Base-by-base conservation (phyloP, 139 green algal species). In the Spirogloea muscicola region DNA sequence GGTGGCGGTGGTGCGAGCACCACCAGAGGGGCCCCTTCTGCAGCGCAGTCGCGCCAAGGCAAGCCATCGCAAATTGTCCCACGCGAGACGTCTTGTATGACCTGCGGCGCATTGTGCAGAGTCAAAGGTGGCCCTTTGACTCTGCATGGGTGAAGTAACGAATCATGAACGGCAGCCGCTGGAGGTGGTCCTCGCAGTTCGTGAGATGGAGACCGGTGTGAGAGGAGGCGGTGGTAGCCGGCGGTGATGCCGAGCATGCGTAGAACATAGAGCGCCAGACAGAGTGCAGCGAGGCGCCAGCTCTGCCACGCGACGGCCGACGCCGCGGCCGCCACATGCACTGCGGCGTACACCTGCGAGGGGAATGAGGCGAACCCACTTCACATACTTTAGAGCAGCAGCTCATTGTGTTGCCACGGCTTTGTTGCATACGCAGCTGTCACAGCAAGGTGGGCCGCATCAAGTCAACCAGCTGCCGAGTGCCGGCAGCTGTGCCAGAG, bases 241-340 rank as follows among this genome's bases (percentile, higher is more conserved):
- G n/a, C 73, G 3, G 73, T 81, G 61, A 81, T 81, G 41, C 73
- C 73, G 29, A 81, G 66, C 73, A 81, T 81, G 62, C 62, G 61
- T 5, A 75, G 41, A 41, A 27, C 27, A 43, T 81, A 81, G 18
- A 43, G 40, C 21, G 33, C n/a, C 2, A 61, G 21, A n/a, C 31
- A 58, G 37, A 80, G 34, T 10, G 10, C 10, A 21, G 37, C n/a
- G 21, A 72, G 58, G 18, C n/a, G 36, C 59, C 34, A 67, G 29
- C 40, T 34, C 5, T 25, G 43, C 38, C 69, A 44, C 9, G 7
- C 33, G 43, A 64, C 2, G 16, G 33, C 2, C 42, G 72, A 27
- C 40, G 44, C 31, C 40, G 58, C 36, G 25, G 72, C 72, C 3
- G 38, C 21, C 34, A 80, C 61, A 60, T 80, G 72, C 3, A 80